Evolutionary conservation across 2,329 filamentous ascomycete species (phyloP), one percentile per base, ranked within the genome.

Genomic region (Pseudocercospora macadamiae): DNA sequence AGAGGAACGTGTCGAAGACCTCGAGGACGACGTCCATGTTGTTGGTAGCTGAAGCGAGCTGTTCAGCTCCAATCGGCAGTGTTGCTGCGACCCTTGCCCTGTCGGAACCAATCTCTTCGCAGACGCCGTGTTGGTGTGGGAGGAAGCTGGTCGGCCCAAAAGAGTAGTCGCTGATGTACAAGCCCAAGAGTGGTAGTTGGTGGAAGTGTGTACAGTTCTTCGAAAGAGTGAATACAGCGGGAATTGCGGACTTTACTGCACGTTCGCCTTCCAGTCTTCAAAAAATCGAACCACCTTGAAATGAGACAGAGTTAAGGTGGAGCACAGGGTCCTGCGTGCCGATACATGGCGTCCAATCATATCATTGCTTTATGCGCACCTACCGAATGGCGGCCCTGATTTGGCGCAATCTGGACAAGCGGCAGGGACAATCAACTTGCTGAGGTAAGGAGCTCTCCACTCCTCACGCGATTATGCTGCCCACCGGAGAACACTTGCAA

Each of bases 11-110:
- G 77, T 97, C 93, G 76, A 86, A 83, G 60, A 93, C 69, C 77
- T 97, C 93, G 66, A 97, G 88, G 45, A 95, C 86, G 77, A 97
- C 86, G 82, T 97, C 93, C 93, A 97, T 97, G 75, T 73, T 80
- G 79, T 65, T 55, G 60, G 57, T 30, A 39, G 18, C 7, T 51
- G 32, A 32, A 26, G 21, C 30, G 44, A 49, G 51, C 54, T 25
- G 23, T 36, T 28, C 51, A 56, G 57, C 47, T 60, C 53, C 44
- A 25, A 28, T 45, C 45, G 19, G 37, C 10, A 48, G 52, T 21
- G 4, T 37, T 32, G 39, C n/a, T 39, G 42, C 28, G 39, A 26
- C 39, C 42, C 32, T 44, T 47, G 42, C 25, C 21, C 26, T 37
- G 34, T 51, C 49, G 49, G 30, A 53, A 26, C 28, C 28, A 44